These are phyloP conservation scores for Triticum urartu DNA, from an alignment of 176 grass and related monocot species.

Conservation along the genomic window DNA sequence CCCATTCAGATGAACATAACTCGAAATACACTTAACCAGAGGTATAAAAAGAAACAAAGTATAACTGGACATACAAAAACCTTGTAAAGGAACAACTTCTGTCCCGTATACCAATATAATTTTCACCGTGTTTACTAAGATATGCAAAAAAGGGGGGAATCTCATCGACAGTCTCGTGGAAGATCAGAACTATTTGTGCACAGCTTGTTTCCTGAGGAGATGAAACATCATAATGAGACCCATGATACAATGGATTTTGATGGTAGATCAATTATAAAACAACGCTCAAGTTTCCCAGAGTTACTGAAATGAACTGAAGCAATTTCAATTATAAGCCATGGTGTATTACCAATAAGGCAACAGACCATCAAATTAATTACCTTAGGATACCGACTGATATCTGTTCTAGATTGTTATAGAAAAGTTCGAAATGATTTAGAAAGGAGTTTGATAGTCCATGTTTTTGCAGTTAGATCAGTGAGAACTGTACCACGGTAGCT, in stretches of 20 bases:
- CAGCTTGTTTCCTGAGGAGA: conserved; percentile 45
- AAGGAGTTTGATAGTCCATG: background rate
- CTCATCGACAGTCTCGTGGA: background rate
- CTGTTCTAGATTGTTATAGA: background rate
- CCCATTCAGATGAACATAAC: background rate
- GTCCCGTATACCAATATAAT: conserved; percentile 18
- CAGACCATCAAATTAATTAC: background rate
- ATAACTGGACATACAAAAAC: background rate
- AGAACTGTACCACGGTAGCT: conserved; percentile 67
- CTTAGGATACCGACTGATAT: background rate
- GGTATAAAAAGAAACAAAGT: conserved; percentile 7
- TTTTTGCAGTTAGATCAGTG: background rate
- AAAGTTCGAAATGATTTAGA: background rate
- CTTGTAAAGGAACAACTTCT: conserved; percentile 1
- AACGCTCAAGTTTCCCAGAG: background rate
- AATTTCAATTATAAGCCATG: conserved; percentile 13
- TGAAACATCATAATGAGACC: conserved; percentile 13
- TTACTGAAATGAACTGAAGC: background rate
- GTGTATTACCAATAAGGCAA: background rate
- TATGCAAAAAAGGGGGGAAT: background rate
- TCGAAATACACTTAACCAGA: conserved; percentile 10
- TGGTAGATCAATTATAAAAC: background rate
- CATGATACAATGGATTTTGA: background rate
- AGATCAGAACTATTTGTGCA: conserved; percentile 15
- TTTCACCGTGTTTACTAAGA: conserved; percentile 24